Evolutionary conservation across 2,329 filamentous ascomycete species (phyloP), one percentile per base, ranked within the genome.

Genomic region (Colletotrichum noveboracense): DNA sequence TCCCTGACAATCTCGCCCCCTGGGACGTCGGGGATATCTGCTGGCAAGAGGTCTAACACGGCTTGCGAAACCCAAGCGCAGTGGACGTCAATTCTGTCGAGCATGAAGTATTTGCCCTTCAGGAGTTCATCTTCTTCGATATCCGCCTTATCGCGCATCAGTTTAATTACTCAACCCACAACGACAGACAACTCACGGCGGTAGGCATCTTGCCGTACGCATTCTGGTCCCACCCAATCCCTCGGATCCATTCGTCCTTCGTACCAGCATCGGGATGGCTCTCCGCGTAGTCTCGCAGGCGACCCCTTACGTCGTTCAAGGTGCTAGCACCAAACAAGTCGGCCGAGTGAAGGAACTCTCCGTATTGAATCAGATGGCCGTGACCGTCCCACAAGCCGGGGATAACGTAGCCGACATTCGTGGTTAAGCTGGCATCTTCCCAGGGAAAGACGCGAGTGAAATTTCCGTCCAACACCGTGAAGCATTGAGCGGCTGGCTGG

Each of bases 351-450:
- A 94, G 84, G 79, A 93, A 92, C 82, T 94, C 92, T 66, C 91
- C 93, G 80, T 93, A 94, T 78, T 90, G 88, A 21, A 93, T 81
- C 64, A 94, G 84, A 80, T 94, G 93, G 0, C 92, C 93, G 81
- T 94, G 93, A 0, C 92, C 93, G 78, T 95, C 93, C 90, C 93
- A 94, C 3, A 95, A 85, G 0, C 93, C 93, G 0, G 93, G 93
- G 30, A 94, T 89, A 3, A 90, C 92, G 78, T 91, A 88, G 0
- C 91, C 92, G 7, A 82, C 77, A 14, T 85, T 77, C 3, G 71
- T 71, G 7, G 76, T 70, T 30, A 74, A 79, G 1, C 80, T 82
- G 10, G 80, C 80, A 18, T 80, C 79, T 5, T 77, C 78, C 5
- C 83, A 83, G n/a, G 82, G 74, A 58, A 89, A 88, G 0, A 93